Evolutionary conservation across 2,329 filamentous ascomycete genomes (phyloP), one percentile per base, ranked within the genome.

Genomic region (Plectosphaerella cucumerina): DNA sequence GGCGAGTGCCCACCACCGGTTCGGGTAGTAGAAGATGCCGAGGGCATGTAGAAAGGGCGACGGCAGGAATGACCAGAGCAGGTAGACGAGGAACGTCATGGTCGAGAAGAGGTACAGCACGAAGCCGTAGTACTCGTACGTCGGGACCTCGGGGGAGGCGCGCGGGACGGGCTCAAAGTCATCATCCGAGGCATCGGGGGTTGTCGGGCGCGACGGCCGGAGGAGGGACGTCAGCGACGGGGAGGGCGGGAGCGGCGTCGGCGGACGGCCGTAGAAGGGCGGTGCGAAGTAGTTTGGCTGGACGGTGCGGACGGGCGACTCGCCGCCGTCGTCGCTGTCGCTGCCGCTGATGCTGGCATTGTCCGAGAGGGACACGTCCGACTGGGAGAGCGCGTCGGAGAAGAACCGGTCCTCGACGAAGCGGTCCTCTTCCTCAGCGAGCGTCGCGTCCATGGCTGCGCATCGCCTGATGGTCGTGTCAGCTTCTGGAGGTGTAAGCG

Each of bases 111-210:
- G 80, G 73, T 99, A 97, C 47, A 99, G 81, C 49, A 96, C 93
- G 71, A 99, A 99, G 66, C 94, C 94, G 68, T 97, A 97, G 81
- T 97, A 99, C 67, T 99, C 94, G 73, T 99, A 97, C 0, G 94
- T 99, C n/a, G 94, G 94, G 3, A 99, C 92, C 65, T 94, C 91
- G 2, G 94, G 94, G 49, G 87, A 87, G 2, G 91, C 92, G 50
- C 90, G 87, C 6, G 92, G 90, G 17, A 96, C 83, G 2, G 81
- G 86, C 60, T 85, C 78, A 35, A 87, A 81, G 60, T 97, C 93
- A 59, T 92, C 87, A 70, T 96, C 92, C 0, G 90, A 95, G 37
- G 86, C 89, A 64, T 97, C 92, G 14, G 94, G 93, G 0, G 93
- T 97, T 2, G 90, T 96, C 1, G 92, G 93, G n/a, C 92, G 82